These are phyloP conservation scores for Ziziphus jujuba DNA, from an alignment of 306 rosid species.

Conservation along the genomic window DNA sequence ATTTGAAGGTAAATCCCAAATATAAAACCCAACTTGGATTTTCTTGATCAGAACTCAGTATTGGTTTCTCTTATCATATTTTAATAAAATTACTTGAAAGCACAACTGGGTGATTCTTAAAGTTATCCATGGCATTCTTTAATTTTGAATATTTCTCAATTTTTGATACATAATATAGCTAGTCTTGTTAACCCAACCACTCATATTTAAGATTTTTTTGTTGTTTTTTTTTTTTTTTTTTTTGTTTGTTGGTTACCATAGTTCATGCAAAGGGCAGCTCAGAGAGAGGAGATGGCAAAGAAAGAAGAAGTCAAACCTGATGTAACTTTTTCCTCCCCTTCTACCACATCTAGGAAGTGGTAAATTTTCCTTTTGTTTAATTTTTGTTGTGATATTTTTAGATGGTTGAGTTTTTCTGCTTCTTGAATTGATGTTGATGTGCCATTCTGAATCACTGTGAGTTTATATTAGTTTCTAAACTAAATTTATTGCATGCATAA, in stretches of 20 bases:
- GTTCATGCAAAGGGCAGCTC: constrained; percentile 92
- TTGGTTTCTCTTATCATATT: neutral
- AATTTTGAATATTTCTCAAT: constrained; percentile 1
- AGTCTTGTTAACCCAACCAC: neutral
- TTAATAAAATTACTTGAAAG: neutral
- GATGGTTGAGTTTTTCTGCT: neutral
- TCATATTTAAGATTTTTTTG: neutral
- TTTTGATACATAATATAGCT: neutral
- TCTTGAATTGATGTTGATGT: too few relatives aligned
- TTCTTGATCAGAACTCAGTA: neutral
- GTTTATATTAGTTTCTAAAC: neutral
- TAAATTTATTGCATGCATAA: neutral
- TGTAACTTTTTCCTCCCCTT: constrained; percentile 37
- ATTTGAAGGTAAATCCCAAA: constrained; percentile 63
- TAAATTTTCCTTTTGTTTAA: constrained; percentile 25
- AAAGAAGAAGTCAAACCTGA: constrained; percentile 62
- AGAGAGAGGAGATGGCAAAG: constrained; percentile 56
- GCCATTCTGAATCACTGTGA: too few relatives aligned
- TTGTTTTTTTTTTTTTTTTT: neutral
- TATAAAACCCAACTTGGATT: neutral
- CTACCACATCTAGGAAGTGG: constrained; percentile 51
- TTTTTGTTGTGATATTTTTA: neutral
- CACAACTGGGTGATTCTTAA: constrained; percentile 10
- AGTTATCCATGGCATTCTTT: neutral
- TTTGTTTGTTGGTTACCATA: constrained; percentile 11